Evolutionary conservation across 441 rosid species (phyloP).

Genomic region (Croton laevigatus): DNA sequence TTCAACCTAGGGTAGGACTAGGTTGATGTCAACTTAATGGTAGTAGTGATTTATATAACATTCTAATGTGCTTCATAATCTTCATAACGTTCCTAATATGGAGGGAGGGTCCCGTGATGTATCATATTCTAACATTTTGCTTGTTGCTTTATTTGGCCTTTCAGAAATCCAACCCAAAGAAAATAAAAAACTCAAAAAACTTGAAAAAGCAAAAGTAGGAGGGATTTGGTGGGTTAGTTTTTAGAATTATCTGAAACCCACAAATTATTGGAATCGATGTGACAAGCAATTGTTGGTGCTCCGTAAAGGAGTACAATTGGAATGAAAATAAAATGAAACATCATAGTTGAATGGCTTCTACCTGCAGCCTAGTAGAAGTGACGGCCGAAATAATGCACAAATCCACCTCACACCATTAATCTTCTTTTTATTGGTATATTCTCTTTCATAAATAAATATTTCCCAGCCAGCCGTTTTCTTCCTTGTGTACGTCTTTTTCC

Average conservation of each 20-base stretch:
- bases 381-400: too few relatives aligned
- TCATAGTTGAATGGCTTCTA: not conserved
- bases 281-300: not conserved
- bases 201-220: not conserved
- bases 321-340: not conserved
- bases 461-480: not conserved
- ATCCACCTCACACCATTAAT: not conserved
- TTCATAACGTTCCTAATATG: not conserved
- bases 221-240: not conserved
- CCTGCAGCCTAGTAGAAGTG: not conserved
- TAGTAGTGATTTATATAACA: not conserved
- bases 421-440: too few relatives aligned
- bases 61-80: not conserved
- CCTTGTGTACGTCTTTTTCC: not conserved
- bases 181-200: too few relatives aligned
- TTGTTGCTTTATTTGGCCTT: not conserved
- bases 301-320: not conserved
- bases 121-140: not conserved
- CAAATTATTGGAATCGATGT: not conserved
- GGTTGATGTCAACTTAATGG: not conserved
- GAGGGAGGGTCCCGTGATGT: too few relatives aligned
- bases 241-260: not conserved
- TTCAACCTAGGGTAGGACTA: not conserved
- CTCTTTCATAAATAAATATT: too few relatives aligned
- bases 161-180: not conserved